A percentile compares a stretch with the other conserved stretches of the same genome.
phyloP scores from a whole-genome alignment of 257 asterid genomes.

The Solanum pimpinellifolium region DNA sequence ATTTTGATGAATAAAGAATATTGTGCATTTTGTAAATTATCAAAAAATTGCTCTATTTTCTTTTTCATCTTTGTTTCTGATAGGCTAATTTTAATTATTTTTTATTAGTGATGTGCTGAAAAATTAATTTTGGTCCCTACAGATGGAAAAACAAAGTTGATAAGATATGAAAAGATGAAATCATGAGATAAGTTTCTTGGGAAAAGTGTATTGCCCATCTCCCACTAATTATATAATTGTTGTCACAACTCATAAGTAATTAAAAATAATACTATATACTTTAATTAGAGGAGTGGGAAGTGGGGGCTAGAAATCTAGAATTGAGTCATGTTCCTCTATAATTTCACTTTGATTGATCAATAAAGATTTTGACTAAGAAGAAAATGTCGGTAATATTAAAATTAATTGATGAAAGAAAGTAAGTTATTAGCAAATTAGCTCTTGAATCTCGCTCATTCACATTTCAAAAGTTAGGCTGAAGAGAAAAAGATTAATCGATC shows the following conservation, averaged over 20 bases:
- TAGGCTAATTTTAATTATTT: background rate
- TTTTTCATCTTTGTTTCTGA: background rate
- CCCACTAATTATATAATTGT: constrained; percentile 24
- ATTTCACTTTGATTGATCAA: background rate
- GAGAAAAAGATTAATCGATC: too few relatives aligned
- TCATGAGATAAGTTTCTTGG: constrained; percentile 59
- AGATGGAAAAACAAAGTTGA: constrained; percentile 28
- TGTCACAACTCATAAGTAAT: background rate
- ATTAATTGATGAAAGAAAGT: background rate
- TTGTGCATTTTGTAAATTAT: background rate
- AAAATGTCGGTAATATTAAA: background rate
- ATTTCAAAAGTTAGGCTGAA: too few relatives aligned
- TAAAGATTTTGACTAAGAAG: background rate
- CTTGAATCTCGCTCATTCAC: too few relatives aligned
- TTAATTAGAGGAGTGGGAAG: background rate
- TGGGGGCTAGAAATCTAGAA: constrained; percentile 1
- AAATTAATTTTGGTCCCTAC: constrained; percentile 27
- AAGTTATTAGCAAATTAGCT: background rate
- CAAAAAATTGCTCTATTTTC: background rate
- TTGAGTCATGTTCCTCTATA: background rate
- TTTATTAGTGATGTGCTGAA: constrained; percentile 6
- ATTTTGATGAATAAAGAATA: constrained; percentile 1
- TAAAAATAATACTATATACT: background rate
- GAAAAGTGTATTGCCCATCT: constrained; percentile 42
- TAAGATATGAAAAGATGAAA: constrained; percentile 43